These are phyloP conservation scores for Aspergillus saccharolyticus DNA, from an alignment of 495 filamentous ascomycete species.

Conservation along the genomic window DNA sequence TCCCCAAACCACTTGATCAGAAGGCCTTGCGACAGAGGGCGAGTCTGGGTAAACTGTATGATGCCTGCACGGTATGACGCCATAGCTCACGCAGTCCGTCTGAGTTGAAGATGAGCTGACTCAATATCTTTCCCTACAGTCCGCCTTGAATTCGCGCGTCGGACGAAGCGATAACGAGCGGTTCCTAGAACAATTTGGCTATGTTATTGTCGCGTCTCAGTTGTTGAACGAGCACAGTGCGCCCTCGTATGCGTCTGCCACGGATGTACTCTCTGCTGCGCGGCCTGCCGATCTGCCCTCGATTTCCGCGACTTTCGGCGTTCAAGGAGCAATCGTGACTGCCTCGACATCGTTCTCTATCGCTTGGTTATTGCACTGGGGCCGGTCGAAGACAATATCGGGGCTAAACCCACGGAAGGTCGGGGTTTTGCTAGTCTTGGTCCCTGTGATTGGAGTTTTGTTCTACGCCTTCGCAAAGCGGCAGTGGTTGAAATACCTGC, in stretches of 20 bases:
- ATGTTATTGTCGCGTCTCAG: conserved; percentile 91
- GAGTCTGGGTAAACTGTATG: conserved; percentile 48
- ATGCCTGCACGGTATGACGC: conserved; percentile 54
- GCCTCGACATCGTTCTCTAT: conserved; percentile 59
- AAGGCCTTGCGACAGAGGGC: conserved; percentile 45
- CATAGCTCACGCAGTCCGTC: neutral
- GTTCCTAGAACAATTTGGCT: conserved; percentile 94
- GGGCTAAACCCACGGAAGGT: conserved; percentile 44
- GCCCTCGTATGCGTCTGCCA: conserved; percentile 42
- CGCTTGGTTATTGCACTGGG: conserved; percentile 71
- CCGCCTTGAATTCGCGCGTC: conserved; percentile 63
- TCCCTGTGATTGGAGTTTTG: conserved; percentile 50
- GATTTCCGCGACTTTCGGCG: conserved; percentile 39
- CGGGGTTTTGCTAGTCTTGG: conserved; percentile 51
- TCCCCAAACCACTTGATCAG: conserved; percentile 58
- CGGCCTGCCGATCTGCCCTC: conserved; percentile 34
- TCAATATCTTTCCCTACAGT: conserved; percentile 23
- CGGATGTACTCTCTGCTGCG: conserved; percentile 34
- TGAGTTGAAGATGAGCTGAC: conserved; percentile 10
- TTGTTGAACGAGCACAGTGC: conserved; percentile 66
- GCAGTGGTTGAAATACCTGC: conserved; percentile 79
- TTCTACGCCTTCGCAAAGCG: conserved; percentile 70
- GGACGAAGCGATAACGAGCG: conserved; percentile 75
- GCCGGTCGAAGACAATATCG: conserved; percentile 31
- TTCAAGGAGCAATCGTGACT: conserved; percentile 49